Conservation (phyloP, 2,329 filamentous ascomycete species). For the Fusarium luffae region DNA sequence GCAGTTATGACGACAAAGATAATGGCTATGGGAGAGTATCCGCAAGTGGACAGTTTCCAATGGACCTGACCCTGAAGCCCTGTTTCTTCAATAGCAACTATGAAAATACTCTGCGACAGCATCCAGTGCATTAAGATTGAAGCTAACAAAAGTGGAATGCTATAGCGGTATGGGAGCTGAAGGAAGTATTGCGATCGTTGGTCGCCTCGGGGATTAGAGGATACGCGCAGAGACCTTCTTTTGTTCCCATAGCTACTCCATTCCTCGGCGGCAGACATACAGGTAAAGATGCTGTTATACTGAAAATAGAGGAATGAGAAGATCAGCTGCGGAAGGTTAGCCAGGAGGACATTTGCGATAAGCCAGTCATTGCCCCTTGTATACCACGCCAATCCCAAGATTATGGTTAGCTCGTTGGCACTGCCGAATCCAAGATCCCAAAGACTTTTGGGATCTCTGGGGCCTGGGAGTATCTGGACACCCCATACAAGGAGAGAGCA, state of each 20-base stretch:
- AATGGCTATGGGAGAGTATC: neutral
- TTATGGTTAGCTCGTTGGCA: neutral
- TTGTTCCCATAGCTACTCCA: neutral
- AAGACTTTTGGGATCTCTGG: rapidly evolving
- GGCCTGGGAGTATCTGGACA: rapidly evolving
- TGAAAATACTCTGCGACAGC: neutral
- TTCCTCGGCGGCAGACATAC: neutral
- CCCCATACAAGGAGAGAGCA: rapidly evolving
- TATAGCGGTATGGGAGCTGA: neutral
- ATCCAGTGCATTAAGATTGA: neutral
- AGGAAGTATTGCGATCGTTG: neutral
- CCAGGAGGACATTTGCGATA: rapidly evolving
- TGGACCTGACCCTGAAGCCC: no score
- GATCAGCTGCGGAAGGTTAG: neutral
- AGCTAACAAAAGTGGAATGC: rapidly evolving
- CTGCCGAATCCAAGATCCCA: neutral
- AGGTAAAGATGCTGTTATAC: neutral
- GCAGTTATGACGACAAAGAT: neutral
- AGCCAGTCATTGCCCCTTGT: neutral
- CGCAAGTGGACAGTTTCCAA: neutral
- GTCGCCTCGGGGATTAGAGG: neutral
- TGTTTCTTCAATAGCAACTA: neutral
- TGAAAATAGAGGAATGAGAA: neutral
- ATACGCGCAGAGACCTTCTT: neutral
- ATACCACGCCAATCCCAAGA: no score